Percentiles rank a stretch among this genome's conserved stretches.
These are phyloP conservation scores for Pseudocercospora fuligena DNA, from an alignment of 2,329 filamentous ascomycete species.

Conservation along the genomic window DNA sequence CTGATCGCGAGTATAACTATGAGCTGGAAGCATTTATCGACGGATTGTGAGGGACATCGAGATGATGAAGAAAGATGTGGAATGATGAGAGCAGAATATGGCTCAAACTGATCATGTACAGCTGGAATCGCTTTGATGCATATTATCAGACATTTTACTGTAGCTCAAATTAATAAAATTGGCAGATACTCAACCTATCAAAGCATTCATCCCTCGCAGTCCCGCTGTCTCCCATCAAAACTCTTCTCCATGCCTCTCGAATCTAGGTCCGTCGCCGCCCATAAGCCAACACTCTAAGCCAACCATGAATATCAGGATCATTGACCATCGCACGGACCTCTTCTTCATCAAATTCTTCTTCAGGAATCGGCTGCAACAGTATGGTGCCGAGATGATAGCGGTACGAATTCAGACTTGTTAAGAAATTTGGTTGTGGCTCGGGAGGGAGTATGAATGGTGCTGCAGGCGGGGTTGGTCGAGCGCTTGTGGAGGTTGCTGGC, in stretches of 20 bases:
- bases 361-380: no score
- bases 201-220: not conserved
- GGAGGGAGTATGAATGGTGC: no score
- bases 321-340: not conserved
- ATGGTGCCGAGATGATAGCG: no score
- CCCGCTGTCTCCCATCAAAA: no score
- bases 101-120: not conserved
- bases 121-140: not conserved
- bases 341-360: not conserved
- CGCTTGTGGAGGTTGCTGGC: no score
- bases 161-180: no score
- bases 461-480: no score
- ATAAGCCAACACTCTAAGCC: not conserved
- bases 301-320: not conserved
- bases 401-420: no score
- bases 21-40: slow-evolving; percentile 20
- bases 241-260: no score
- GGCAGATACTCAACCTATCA: no score
- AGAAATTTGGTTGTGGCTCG: no score
- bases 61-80: not conserved
- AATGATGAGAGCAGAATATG: not conserved
- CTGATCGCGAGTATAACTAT: slow-evolving; percentile 8
- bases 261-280: not conserved
- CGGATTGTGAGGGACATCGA: not conserved
- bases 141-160: not conserved